Conservation (phyloP, 257 asterid genomes). For the Solanum gandarillasii region DNA sequence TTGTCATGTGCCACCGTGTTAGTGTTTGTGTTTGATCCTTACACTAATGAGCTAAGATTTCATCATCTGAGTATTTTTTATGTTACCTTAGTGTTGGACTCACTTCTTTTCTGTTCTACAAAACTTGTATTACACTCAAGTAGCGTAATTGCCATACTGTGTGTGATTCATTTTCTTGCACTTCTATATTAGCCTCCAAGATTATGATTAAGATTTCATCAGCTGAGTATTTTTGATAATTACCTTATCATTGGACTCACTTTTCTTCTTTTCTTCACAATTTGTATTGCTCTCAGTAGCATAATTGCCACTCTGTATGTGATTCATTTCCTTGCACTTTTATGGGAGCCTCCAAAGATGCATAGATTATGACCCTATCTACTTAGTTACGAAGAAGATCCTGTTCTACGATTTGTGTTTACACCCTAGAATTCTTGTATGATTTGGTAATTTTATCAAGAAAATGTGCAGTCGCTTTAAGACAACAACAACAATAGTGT, state of each 20-base stretch:
- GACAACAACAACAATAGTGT: not conserved
- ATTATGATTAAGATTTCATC: not conserved
- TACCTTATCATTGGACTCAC: not conserved
- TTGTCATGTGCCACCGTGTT: not conserved
- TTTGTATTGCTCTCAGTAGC: not conserved
- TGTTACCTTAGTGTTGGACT: not conserved
- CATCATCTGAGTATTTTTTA: not conserved
- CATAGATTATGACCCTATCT: not conserved
- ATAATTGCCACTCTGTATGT: not conserved
- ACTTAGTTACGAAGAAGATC: not conserved
- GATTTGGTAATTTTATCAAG: not conserved
- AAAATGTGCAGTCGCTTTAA: not conserved
- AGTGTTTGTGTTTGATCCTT: not conserved
- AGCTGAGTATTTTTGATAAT: not conserved
- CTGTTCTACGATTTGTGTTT: not conserved
- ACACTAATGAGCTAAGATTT: not conserved
- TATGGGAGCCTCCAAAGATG: not conserved
- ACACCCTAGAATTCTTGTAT: not conserved
- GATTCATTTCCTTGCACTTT: not conserved
- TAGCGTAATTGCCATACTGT: not conserved
- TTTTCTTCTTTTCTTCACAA: not conserved
- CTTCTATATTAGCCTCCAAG: not conserved
- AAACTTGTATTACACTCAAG: not conserved
- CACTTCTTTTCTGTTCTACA: not conserved
- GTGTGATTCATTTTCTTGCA: not conserved